A percentile compares a stretch with the other conserved stretches of the same genome.
These are phyloP conservation scores for Sphagnum contortum DNA, from an alignment of 225 moss, liverwort and hornwort species.

Conservation along the genomic window DNA sequence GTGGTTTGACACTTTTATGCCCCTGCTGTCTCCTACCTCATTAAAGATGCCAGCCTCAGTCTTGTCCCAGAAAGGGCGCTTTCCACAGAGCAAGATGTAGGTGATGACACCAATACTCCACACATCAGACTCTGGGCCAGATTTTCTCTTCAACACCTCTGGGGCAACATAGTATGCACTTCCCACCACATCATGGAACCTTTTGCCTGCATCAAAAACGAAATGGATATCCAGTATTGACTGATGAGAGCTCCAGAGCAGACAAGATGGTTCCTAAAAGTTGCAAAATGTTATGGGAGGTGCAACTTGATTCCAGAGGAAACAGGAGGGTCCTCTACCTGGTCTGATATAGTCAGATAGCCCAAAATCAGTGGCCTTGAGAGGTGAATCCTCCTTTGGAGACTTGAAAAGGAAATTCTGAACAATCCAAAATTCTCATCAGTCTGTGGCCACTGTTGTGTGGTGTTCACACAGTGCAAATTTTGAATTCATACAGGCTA, in stretches of 20 bases:
- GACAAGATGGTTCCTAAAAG: no score
- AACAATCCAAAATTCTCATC: neutral
- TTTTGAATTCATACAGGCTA: no score
- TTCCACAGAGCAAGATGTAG: slow-evolving; percentile 87
- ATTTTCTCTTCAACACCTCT: slow-evolving; percentile 81
- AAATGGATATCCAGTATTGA: no score
- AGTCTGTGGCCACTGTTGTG: no score
- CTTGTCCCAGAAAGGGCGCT: slow-evolving; percentile 97
- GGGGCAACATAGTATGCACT: slow-evolving; percentile 99
- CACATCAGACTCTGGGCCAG: slow-evolving; percentile 97
- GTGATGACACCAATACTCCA: slow-evolving; percentile 99
- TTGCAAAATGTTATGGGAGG: no score
- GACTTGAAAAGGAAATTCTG: slow-evolving; percentile 91
- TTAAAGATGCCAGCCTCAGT: slow-evolving; percentile 91
- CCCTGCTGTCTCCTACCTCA: slow-evolving; percentile 37
- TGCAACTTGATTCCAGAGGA: no score
- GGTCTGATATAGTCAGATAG: slow-evolving; percentile 94
- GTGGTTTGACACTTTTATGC: slow-evolving; percentile 1
- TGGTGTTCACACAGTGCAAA: no score
- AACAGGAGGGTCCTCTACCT: slow-evolving; percentile 17
- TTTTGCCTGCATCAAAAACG: slow-evolving; percentile 32
- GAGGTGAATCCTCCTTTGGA: slow-evolving; percentile 64
- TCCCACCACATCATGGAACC: slow-evolving; percentile 94
- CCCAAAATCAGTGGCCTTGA: slow-evolving; percentile 96
- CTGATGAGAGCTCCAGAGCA: no score